phyloP scores from a whole-genome alignment of 306 rosid genomes.

The Ceratonia siliqua region DNA sequence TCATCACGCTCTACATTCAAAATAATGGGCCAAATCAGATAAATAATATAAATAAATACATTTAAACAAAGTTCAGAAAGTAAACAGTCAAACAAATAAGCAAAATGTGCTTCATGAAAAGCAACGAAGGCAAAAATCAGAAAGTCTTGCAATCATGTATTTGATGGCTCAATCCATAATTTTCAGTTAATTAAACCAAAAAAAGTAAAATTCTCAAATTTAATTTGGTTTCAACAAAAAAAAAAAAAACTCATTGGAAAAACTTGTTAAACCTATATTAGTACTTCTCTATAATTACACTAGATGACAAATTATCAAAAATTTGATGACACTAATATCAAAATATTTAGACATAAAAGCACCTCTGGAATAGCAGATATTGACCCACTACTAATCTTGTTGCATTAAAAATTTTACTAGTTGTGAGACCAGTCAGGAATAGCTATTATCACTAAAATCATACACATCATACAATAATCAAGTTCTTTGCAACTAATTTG shows the following conservation, averaged over 20 bases:
- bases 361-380: not conserved
- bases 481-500: not conserved
- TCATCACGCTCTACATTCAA: constrained; percentile 34
- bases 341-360: not conserved
- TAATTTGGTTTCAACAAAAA: not conserved
- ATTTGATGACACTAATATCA: not conserved
- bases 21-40: not conserved
- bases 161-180: not conserved
- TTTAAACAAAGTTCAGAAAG: constrained; percentile 16
- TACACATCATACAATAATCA: not conserved
- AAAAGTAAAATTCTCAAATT: not conserved
- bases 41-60: not conserved
- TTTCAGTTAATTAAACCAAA: not conserved
- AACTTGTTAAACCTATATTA: not conserved
- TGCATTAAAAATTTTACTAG: not conserved
- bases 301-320: not conserved
- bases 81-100: not conserved
- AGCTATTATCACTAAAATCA: not conserved
- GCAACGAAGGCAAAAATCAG: not conserved
- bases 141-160: not conserved
- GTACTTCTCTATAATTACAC: not conserved
- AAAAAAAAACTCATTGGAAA: no score
- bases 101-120: not conserved
- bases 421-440: not conserved
- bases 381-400: not conserved